These are phyloP conservation scores for Allium sativum DNA, from an alignment of 106 monocot species.

Conservation along the genomic window DNA sequence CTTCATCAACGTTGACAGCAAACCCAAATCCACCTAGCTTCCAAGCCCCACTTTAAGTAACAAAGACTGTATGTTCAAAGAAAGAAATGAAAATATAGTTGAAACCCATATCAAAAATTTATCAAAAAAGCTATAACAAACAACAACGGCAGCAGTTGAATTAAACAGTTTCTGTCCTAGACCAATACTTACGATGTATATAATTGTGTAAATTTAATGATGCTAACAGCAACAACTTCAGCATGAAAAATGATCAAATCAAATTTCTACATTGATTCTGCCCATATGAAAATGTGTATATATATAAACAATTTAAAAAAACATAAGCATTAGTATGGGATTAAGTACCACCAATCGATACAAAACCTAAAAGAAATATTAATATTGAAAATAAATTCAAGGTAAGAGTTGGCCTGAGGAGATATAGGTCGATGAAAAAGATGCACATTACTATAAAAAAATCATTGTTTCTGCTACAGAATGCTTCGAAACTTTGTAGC, in stretches of 20 bases:
- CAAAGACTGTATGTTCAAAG: conserved; percentile 68
- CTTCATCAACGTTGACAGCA: conserved; percentile 65
- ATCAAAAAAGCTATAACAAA: not conserved
- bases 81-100: no score
- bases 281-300: not conserved
- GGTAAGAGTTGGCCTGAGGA: conserved; percentile 51
- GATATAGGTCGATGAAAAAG: conserved; percentile 85
- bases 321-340: no score
- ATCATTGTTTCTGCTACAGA: conserved; percentile 79
- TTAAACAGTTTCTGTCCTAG: not conserved
- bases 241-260: not conserved
- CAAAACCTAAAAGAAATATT: not conserved
- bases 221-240: not conserved
- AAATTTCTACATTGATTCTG: not conserved
- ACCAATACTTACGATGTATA: not conserved
- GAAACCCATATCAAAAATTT: no score
- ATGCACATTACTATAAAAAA: conserved; percentile 89
- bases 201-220: not conserved
- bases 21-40: conserved; percentile 99
- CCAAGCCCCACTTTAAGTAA: conserved; percentile 92
- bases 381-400: no score
- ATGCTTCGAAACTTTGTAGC: no score
- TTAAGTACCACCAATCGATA: no score
- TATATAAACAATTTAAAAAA: no score
- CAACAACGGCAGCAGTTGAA: not conserved